Evolutionary conservation across 2,329 filamentous ascomycete genomes (phyloP), one percentile per base, ranked within the genome.

Genomic region (Hypoxylon sp.): DNA sequence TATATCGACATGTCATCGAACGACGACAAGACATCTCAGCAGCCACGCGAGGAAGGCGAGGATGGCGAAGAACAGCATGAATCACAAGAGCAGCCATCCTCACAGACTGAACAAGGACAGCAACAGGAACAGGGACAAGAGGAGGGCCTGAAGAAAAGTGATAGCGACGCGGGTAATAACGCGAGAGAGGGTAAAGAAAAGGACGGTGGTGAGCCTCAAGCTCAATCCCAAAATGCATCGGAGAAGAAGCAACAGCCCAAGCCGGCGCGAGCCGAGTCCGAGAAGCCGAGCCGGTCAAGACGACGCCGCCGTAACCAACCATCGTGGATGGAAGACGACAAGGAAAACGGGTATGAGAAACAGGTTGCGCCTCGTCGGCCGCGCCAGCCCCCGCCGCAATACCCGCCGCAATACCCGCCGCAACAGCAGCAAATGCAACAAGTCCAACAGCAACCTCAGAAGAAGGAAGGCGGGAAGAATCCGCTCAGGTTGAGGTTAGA

Each of bases 401-500:
- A 65, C n/a, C 61, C 70, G 7, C 55, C 62, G 19, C 70, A 69
- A 39, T 65, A 72, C 48, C 68, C 63, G 45, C 67, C 63, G 54
- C 67, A 68, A 47, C 65, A 70, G 23, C 65, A 70, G 34, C 70
- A 67, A 39, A 62, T 67, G 52, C 67, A 72, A 16, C 69, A 74
- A 37, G 50, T 70, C 16, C 64, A 75, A 55, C 69, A 70, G n/a
- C 66, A 71, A 47, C 64, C 70, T 11, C 69, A 74, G 23, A 69
- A 77, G 67, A 77, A 74, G 32, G 76, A 76, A 43, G 75, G 78
- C 74, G 82, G 83, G 73, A 81, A 84, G 74, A 83, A 93, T 73
- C 90, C 91, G 39, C 80, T 94, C 75, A 90, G 90, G 76, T 79
- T 96, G 72, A 86, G 89, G 37, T 81, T 96, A 21, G 92, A 96